A percentile compares a stretch with the other conserved stretches of the same genome.
These are phyloP conservation scores for Colletotrichum zoysiae DNA, from an alignment of 2,329 filamentous ascomycete species.

Conservation along the genomic window DNA sequence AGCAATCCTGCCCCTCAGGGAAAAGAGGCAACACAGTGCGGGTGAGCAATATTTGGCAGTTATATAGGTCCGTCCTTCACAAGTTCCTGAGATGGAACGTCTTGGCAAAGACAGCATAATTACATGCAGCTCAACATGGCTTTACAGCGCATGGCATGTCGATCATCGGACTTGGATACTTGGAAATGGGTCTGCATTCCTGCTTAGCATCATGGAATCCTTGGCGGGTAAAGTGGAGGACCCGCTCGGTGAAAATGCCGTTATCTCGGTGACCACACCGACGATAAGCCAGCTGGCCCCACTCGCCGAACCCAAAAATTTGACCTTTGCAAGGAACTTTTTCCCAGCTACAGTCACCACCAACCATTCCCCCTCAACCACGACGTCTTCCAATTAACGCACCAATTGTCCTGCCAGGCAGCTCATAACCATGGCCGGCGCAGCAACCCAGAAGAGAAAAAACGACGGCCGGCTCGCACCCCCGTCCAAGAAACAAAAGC, in stretches of 20 bases:
- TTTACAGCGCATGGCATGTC: too few relatives aligned
- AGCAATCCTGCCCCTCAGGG: too few relatives aligned
- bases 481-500: constrained; percentile 63
- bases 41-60: too few relatives aligned
- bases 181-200: too few relatives aligned
- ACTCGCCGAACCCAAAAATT: constrained; percentile 36
- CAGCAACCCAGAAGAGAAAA: constrained; percentile 50
- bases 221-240: neutral
- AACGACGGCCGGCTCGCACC: constrained; percentile 51
- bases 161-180: neutral
- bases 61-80: too few relatives aligned
- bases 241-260: accelerated
- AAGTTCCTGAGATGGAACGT: too few relatives aligned
- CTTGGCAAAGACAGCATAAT: too few relatives aligned
- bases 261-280: constrained; percentile 16
- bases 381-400: neutral
- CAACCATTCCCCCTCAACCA: neutral
- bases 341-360: neutral
- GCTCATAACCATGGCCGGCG: constrained; percentile 46
- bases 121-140: too few relatives aligned
- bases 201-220: neutral
- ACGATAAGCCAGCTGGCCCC: constrained; percentile 18
- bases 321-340: constrained; percentile 28
- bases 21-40: too few relatives aligned
- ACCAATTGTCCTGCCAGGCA: neutral